A percentile compares a stretch with the other conserved stretches of the same genome.
phyloP scores from a whole-genome alignment of 768 basidiomycete species.

The Rhodotorula sphaerocarpa region DNA sequence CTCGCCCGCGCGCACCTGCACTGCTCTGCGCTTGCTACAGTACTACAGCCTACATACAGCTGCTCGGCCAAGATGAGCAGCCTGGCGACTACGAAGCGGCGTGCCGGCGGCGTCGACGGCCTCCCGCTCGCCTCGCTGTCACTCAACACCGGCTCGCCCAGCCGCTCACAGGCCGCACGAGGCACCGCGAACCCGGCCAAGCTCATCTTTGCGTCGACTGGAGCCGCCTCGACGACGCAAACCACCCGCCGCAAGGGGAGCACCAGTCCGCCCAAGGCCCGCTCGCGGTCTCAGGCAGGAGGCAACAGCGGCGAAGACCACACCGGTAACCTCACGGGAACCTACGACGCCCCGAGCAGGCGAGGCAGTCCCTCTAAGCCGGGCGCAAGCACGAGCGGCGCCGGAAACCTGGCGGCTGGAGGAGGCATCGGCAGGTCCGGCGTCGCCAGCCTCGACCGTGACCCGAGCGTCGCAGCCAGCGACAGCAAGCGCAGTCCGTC shows the following conservation, averaged over 20 bases:
- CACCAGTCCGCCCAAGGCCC: slow-evolving; percentile 12
- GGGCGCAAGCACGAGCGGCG: neutral
- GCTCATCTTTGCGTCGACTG: neutral
- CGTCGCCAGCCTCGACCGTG: slow-evolving; percentile 20
- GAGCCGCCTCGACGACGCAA: slow-evolving; percentile 11
- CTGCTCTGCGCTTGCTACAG: no score
- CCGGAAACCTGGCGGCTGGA: neutral
- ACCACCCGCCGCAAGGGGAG: slow-evolving; percentile 27
- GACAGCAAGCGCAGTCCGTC: slow-evolving; percentile 22
- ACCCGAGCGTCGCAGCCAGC: slow-evolving; percentile 2
- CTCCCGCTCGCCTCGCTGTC: slow-evolving; percentile 13
- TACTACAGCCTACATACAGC: no score
- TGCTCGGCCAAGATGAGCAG: no score
- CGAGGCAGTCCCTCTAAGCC: slow-evolving; percentile 28
- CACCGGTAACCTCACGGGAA: slow-evolving; percentile 13
- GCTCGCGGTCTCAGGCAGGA: neutral
- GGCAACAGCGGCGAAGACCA: slow-evolving; percentile 4
- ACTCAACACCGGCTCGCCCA: slow-evolving; percentile 18
- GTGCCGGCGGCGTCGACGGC: slow-evolving; percentile 10
- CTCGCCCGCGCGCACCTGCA: no score
- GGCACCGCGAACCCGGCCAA: neutral
- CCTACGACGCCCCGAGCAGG: slow-evolving; percentile 3
- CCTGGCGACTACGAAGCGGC: neutral
- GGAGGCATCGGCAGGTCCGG: slow-evolving; percentile 12
- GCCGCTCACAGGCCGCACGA: neutral